A percentile compares a stretch with the other conserved stretches of the same genome.
Conservation (phyloP, 2,329 filamentous ascomycete genomes). For the Beauveria rudraprayagi region DNA sequence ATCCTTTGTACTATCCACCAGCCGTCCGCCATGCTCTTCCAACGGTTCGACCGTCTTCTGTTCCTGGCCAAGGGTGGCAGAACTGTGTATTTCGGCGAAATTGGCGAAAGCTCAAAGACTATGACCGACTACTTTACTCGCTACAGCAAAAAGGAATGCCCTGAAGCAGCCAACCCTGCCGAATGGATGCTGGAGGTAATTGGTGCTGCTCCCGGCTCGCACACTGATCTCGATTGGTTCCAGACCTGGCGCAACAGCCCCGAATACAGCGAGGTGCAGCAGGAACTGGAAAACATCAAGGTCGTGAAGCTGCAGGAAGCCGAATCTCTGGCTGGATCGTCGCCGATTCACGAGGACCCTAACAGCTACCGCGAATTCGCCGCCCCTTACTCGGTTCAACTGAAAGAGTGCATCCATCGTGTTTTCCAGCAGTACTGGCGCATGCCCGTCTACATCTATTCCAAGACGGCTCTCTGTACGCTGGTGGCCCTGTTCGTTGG, state of each 20-base stretch:
- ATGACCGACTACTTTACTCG: conserved; percentile 70
- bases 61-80: conserved; percentile 69
- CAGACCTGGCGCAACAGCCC: conserved; percentile 51
- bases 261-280: conserved; percentile 48
- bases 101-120: conserved; percentile 60
- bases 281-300: conserved; percentile 50
- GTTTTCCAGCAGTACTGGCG: conserved; percentile 93
- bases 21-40: conserved; percentile 90
- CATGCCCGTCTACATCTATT: conserved; percentile 81
- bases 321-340: conserved; percentile 16
- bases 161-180: conserved; percentile 64
- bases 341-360: conserved; percentile 26
- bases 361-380: conserved; percentile 67
- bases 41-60: conserved; percentile 76
- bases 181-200: conserved; percentile 68
- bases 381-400: conserved; percentile 61
- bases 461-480: conserved; percentile 62
- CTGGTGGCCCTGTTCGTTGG: conserved; percentile 67
- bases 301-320: conserved; percentile 30
- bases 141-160: conserved; percentile 59
- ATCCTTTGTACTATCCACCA: conserved; percentile 98
- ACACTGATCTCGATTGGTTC: conserved; percentile 58
- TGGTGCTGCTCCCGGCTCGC: conserved; percentile 55
- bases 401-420: conserved; percentile 59
- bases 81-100: conserved; percentile 75